Conservation (phyloP, 2,329 filamentous ascomycete genomes). For the Cercospora nicotianae region DNA sequence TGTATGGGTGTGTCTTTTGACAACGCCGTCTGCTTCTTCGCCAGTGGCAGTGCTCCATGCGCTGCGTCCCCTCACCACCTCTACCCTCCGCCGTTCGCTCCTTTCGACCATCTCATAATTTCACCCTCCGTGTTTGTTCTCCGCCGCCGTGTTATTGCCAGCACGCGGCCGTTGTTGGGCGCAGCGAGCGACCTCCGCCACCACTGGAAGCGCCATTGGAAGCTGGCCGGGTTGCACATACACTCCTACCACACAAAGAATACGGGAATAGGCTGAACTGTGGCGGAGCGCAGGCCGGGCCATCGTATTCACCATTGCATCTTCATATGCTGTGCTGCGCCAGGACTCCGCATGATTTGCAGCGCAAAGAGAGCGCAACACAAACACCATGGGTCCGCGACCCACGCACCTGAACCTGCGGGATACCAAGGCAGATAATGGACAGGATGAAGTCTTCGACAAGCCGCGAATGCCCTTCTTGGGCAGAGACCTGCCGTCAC, state of each 20-base stretch:
- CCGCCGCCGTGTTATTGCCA: background rate
- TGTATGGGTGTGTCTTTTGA: background rate
- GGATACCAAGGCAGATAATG: conserved; percentile 6
- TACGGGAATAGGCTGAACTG: background rate
- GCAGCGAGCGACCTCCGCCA: conserved; percentile 2
- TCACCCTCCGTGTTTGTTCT: background rate
- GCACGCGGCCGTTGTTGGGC: background rate
- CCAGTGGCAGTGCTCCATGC: background rate
- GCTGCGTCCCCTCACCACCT: background rate
- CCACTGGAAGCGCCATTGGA: conserved; percentile 4
- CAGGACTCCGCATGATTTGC: conserved; percentile 3
- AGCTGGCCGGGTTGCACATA: background rate
- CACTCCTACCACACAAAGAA: conserved; percentile 4
- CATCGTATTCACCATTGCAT: background rate
- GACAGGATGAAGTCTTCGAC: conserved; percentile 25
- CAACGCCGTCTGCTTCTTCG: background rate
- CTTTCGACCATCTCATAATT: background rate
- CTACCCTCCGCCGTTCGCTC: background rate
- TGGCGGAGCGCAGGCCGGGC: background rate
- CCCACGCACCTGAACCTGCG: conserved; percentile 30
- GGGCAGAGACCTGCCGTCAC: conserved; percentile 47
- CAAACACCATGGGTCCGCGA: conserved; percentile 34
- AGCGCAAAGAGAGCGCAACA: background rate
- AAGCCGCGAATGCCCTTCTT: conserved; percentile 32
- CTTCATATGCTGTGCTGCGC: conserved; percentile 1